Evolutionary conservation across 2,329 filamentous ascomycete genomes (phyloP).

Genomic region (Volutella citrinella): DNA sequence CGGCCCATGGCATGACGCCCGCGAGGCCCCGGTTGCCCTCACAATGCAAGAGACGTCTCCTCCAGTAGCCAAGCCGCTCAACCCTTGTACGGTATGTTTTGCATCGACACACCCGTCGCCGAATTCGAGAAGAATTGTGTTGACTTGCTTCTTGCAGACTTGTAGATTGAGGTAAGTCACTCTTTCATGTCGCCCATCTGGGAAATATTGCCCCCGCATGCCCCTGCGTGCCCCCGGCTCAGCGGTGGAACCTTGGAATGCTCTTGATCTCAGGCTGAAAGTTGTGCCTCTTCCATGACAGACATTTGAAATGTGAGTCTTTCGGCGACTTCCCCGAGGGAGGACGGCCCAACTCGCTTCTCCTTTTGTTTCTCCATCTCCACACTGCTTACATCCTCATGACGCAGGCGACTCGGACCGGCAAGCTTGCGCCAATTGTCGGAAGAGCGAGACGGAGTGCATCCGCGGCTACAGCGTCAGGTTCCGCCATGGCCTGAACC

Average conservation of each 20-base stretch:
- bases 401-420: constrained; percentile 18
- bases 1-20: constrained; percentile 3
- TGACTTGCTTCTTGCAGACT: constrained; percentile 9
- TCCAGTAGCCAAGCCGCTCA: constrained; percentile 15
- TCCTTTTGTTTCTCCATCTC: background rate
- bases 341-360: background rate
- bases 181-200: background rate
- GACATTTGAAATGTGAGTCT: constrained; percentile 22
- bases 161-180: constrained; percentile 22
- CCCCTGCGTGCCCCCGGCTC: constrained; percentile 1
- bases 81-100: constrained; percentile 18
- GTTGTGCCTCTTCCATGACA: constrained; percentile 3
- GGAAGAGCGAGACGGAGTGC: constrained; percentile 23
- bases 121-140: constrained; percentile 3
- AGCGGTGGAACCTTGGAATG: background rate
- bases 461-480: constrained; percentile 25
- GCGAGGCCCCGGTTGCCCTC: constrained; percentile 2
- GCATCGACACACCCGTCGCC: background rate
- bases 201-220: constrained; percentile 9
- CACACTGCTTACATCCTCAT: constrained; percentile 7
- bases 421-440: constrained; percentile 24
- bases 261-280: constrained; percentile 7
- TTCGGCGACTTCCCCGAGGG: background rate
- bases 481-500: constrained; percentile 27
- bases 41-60: constrained; percentile 18